These are phyloP conservation scores for Aspergillus fructus DNA, from an alignment of 2,329 filamentous ascomycete genomes.

Conservation along the genomic window DNA sequence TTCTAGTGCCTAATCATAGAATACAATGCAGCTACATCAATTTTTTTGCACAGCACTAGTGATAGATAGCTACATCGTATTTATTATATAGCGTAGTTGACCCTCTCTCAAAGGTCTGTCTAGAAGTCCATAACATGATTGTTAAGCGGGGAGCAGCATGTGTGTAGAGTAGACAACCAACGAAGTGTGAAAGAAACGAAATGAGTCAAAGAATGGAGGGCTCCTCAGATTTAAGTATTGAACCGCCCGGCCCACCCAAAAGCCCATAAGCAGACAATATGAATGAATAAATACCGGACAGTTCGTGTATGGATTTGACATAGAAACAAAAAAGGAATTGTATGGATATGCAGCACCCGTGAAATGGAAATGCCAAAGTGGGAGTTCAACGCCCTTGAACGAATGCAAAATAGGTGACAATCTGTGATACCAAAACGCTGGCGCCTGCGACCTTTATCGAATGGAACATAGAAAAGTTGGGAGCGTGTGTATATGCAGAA, in stretches of 20 bases:
- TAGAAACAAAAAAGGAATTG: neutral
- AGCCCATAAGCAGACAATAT: slow-evolving; percentile 3
- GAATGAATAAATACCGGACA: slow-evolving; percentile 1
- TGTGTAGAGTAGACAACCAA: neutral
- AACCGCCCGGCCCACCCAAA: slow-evolving; percentile 14
- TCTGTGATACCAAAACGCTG: slow-evolving; percentile 21
- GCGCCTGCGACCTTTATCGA: slow-evolving; percentile 28
- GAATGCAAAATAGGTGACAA: slow-evolving; percentile 17
- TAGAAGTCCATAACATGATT: neutral
- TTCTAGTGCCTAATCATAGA: neutral
- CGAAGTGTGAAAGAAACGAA: neutral
- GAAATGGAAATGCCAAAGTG: slow-evolving; percentile 11
- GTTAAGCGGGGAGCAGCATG: neutral
- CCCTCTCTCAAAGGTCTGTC: neutral
- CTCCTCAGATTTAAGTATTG: slow-evolving; percentile 5
- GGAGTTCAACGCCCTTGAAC: slow-evolving; percentile 13
- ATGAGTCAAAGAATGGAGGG: neutral
- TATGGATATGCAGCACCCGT: slow-evolving; percentile 12
- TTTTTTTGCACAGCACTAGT: neutral
- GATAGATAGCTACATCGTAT: neutral
- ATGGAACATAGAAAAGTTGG: slow-evolving; percentile 16
- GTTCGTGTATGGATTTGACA: slow-evolving; percentile 11
- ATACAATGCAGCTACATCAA: neutral
- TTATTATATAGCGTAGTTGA: neutral
- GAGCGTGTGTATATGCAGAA: slow-evolving; percentile 23